phyloP scores from a whole-genome alignment of 2,329 filamentous ascomycete species.

The Lachnellula arida region DNA sequence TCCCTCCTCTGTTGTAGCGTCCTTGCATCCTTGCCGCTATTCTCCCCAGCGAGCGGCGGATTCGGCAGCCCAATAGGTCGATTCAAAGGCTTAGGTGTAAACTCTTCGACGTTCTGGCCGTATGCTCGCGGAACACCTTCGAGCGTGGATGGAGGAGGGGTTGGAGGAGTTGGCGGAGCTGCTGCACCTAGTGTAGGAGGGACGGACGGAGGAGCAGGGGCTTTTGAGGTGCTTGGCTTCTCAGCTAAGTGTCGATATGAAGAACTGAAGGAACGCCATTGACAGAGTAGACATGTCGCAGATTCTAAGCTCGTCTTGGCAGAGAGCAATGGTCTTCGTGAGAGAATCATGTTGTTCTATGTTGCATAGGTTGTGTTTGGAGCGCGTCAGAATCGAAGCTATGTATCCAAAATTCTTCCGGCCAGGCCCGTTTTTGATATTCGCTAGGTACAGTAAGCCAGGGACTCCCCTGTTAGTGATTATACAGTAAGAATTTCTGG shows the following conservation, averaged over 20 bases:
- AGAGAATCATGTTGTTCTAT: slow-evolving; percentile 24
- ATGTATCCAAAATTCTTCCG: not conserved
- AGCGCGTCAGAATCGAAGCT: not conserved
- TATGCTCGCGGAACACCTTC: slow-evolving; percentile 57
- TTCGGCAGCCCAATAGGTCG: slow-evolving; percentile 78
- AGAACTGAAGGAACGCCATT: slow-evolving; percentile 46
- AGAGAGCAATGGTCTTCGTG: slow-evolving; percentile 18
- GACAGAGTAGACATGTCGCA: slow-evolving; percentile 45
- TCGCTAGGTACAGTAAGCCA: not conserved
- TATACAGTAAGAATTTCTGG: not conserved
- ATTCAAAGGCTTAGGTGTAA: slow-evolving; percentile 54
- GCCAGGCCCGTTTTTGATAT: not conserved
- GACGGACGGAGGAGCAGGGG: not conserved
- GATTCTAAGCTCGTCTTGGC: slow-evolving; percentile 16
- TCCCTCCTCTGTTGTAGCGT: slow-evolving; percentile 63
- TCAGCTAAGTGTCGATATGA: slow-evolving; percentile 37
- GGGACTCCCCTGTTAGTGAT: not conserved
- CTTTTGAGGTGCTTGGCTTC: slow-evolving; percentile 16
- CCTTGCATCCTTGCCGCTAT: slow-evolving; percentile 70
- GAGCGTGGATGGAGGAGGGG: slow-evolving; percentile 40
- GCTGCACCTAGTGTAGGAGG: not conserved
- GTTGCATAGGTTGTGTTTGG: not conserved
- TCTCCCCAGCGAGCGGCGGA: slow-evolving; percentile 73
- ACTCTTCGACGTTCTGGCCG: slow-evolving; percentile 50
- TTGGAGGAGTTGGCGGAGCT: slow-evolving; percentile 11